Percentiles rank a stretch among this genome's conserved stretches.
Conservation (phyloP, 331 rosid genomes). For the Ulmus americana region DNA sequence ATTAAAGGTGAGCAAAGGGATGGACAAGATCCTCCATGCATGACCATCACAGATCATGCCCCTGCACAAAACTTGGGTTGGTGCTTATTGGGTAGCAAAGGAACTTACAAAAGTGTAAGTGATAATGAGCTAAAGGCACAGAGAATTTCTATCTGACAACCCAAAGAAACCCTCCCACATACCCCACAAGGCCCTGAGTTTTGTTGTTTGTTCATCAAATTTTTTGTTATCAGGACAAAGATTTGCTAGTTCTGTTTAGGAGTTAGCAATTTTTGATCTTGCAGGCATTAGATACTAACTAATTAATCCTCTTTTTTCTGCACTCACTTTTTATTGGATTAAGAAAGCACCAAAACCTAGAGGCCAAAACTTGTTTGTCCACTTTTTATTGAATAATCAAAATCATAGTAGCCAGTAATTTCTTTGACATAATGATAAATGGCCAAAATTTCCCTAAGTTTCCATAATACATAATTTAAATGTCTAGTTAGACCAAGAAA, state of each 20-base stretch:
- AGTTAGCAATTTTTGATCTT: not conserved
- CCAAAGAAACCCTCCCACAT: constrained; percentile 4
- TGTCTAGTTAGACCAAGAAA: not conserved
- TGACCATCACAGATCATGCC: constrained; percentile 32
- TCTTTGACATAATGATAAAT: too few relatives aligned
- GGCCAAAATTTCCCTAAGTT: too few relatives aligned
- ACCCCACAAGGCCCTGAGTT: constrained; percentile 29
- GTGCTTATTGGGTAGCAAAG: constrained; percentile 29
- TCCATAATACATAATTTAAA: too few relatives aligned
- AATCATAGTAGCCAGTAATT: too few relatives aligned
- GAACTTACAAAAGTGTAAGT: constrained; percentile 14
- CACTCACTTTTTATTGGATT: not conserved
- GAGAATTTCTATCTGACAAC: constrained; percentile 39
- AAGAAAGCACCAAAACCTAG: too few relatives aligned
- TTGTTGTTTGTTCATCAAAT: constrained; percentile 27
- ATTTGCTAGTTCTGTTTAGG: not conserved
- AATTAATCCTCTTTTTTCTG: not conserved
- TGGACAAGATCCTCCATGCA: constrained; percentile 54
- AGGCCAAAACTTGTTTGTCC: too few relatives aligned
- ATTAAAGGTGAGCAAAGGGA: not conserved
- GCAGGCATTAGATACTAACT: not conserved
- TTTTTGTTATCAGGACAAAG: constrained; percentile 37
- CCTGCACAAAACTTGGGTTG: constrained; percentile 16
- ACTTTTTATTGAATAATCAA: too few relatives aligned
- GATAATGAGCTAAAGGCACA: constrained; percentile 8